phyloP scores from a whole-genome alignment of 352 stramenopile genomes.

The Pythium rhizo-oryzae region DNA sequence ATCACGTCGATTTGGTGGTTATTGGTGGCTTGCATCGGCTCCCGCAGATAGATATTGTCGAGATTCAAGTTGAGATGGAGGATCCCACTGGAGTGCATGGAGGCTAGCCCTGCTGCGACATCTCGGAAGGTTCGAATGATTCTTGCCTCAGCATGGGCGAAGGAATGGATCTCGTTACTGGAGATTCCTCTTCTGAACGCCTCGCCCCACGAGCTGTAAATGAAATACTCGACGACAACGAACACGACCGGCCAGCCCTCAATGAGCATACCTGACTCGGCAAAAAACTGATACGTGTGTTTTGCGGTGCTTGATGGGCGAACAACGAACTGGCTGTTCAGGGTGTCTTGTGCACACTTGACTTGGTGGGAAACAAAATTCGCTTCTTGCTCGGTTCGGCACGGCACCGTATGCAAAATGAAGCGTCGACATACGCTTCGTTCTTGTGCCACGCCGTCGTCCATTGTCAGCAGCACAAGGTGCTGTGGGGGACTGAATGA shows the following conservation, averaged over 20 bases:
- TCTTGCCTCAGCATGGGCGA: constrained; percentile 11
- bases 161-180: constrained; percentile 20
- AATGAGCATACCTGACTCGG: constrained; percentile 56
- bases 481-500: constrained; percentile 38
- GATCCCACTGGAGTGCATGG: constrained; percentile 58
- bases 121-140: constrained; percentile 44
- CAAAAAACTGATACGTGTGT: constrained; percentile 67
- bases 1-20: constrained; percentile 22
- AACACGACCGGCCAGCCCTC: constrained; percentile 69
- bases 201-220: constrained; percentile 38
- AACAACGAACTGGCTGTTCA: constrained; percentile 49
- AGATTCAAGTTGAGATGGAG: constrained; percentile 64
- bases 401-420: constrained; percentile 53
- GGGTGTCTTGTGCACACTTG: constrained; percentile 36
- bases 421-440: constrained; percentile 14
- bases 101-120: constrained; percentile 47
- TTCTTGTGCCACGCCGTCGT: constrained; percentile 11
- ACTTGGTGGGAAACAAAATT: constrained; percentile 39
- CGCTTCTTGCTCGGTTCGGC: constrained; percentile 43
- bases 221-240: constrained; percentile 48
- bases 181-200: constrained; percentile 31
- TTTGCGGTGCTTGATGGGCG: constrained; percentile 36
- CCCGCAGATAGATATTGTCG: constrained; percentile 46
- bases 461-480: constrained; percentile 40
- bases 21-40: not conserved